These are phyloP conservation scores for Stachybotrys chlorohalonatus DNA, from an alignment of 2,329 filamentous ascomycete species.

Conservation along the genomic window DNA sequence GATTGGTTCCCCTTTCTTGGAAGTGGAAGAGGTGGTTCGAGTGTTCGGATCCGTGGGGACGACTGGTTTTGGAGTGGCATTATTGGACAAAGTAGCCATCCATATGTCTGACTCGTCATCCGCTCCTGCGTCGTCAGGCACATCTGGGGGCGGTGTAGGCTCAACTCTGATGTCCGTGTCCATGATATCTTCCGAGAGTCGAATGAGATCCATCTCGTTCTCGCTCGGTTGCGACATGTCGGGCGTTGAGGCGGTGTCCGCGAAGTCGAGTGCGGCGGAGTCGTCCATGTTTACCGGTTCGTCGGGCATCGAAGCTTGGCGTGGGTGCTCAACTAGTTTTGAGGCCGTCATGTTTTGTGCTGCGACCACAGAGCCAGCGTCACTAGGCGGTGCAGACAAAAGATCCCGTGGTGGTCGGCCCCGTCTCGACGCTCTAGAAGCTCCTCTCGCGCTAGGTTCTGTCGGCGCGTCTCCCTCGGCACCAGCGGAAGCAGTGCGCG, in stretches of 20 bases:
- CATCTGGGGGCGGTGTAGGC: background rate
- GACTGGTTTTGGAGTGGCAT: slow-evolving; percentile 17
- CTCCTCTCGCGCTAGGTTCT: slow-evolving; percentile 16
- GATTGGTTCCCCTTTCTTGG: background rate
- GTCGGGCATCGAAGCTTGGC: slow-evolving; percentile 14
- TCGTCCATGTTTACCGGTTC: slow-evolving; percentile 16
- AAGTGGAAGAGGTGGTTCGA: background rate
- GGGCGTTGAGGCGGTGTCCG: background rate
- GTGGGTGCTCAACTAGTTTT: slow-evolving; percentile 8
- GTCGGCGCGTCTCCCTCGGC: slow-evolving; percentile 13
- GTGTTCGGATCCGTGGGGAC: background rate
- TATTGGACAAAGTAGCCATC: slow-evolving; percentile 31
- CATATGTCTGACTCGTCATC: slow-evolving; percentile 34
- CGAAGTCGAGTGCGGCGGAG: slow-evolving; percentile 5
- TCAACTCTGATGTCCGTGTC: background rate
- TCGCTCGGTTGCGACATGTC: slow-evolving; percentile 11
- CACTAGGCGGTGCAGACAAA: slow-evolving; percentile 15
- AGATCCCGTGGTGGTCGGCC: slow-evolving; percentile 19
- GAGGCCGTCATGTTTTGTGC: slow-evolving; percentile 7
- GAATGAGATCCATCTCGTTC: slow-evolving; percentile 19
- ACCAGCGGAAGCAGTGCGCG: slow-evolving; percentile 18
- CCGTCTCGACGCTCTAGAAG: slow-evolving; percentile 19
- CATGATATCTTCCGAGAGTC: slow-evolving; percentile 15
- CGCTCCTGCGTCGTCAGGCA: slow-evolving; percentile 8
- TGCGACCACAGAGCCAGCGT: slow-evolving; percentile 8